These are phyloP conservation scores for Saccharomycopsis crataegensis DNA, from an alignment of 1,139 yeast genomes.

Conservation along the genomic window DNA sequence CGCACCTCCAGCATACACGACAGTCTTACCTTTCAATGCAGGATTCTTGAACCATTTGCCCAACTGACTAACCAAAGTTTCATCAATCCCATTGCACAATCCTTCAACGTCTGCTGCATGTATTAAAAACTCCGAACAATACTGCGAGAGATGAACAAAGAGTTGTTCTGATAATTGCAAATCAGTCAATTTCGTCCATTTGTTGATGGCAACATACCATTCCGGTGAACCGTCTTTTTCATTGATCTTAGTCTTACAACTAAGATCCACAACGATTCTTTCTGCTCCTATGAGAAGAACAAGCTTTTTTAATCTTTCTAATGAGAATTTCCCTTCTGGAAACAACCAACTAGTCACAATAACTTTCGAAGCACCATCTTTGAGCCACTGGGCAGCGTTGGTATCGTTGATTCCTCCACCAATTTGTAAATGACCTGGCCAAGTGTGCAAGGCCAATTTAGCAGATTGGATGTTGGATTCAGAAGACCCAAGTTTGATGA, in stretches of 20 bases:
- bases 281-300: constrained; percentile 52
- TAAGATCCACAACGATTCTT: constrained; percentile 77
- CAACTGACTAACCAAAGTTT: constrained; percentile 57
- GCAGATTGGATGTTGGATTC: constrained; percentile 82
- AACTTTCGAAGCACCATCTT: constrained; percentile 64
- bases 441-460: constrained; percentile 56
- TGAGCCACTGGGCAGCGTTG: constrained; percentile 73
- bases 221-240: constrained; percentile 26
- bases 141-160: constrained; percentile 45
- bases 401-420: constrained; percentile 84
- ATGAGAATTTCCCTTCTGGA: constrained; percentile 50
- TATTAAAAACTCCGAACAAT: constrained; percentile 79
- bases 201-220: constrained; percentile 95
- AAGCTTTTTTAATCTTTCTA: constrained; percentile 44
- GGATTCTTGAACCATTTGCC: constrained; percentile 65
- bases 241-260: constrained; percentile 54
- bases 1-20: constrained; percentile 98
- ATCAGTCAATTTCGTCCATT: constrained; percentile 88
- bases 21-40: constrained; percentile 33
- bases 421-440: constrained; percentile 73
- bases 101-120: constrained; percentile 99
- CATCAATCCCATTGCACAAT: constrained; percentile 84
- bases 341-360: constrained; percentile 93
- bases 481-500: constrained; percentile 77
- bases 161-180: constrained; percentile 48